Base-by-base conservation (phyloP, 768 basidiomycete species). In the Pleurotus salmoneostramineus region DNA sequence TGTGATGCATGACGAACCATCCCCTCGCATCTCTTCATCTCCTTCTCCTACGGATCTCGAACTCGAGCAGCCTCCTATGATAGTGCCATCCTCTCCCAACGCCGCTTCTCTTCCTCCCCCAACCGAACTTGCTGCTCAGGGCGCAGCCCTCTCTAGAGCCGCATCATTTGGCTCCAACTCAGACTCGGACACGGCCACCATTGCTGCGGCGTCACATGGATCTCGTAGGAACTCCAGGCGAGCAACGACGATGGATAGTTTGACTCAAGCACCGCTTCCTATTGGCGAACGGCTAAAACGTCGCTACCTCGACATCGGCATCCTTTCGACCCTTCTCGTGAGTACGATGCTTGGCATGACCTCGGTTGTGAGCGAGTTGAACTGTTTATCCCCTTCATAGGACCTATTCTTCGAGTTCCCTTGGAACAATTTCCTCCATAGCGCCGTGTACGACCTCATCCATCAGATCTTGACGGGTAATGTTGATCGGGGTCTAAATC, bases 401-500 rank as follows among this genome's bases (percentile, higher is more conserved):
- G 91, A 95, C 64, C 78, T 98, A 37, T 98, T 98, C 77, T 98
- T 98, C 68, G 88, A 90, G 60, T 97, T 89, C 65, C 95, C 95
- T 0, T 93, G 92, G 89, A 98, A 99, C 72, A 98, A 98, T 68
- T 98, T 98, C 70, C 74, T 98, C 33, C 97, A 99, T 69, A 94
- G 92, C 65, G 89, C 95, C 33, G 93, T 97, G 14, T 98, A 98
- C 68, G 97, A 99, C 69, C 77, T 97, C 58, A 79, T 98, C 1
- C 97, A 98, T 68, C 97, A 98, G 70, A 88, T 98, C 46, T 79
- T 99, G 56, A 95, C 91, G 1, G 95, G 94, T 11, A 83, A 87
- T 27, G 81, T 95, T 17, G 91, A 94, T 46, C 77, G 78, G n/a
- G 88, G 91, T 3, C 79, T 84, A 52, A 97, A 97, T 65, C 84